These are phyloP conservation scores for Coccomyxa subellipsoidea DNA, from an alignment of 163 green algal species.

Conservation along the genomic window DNA sequence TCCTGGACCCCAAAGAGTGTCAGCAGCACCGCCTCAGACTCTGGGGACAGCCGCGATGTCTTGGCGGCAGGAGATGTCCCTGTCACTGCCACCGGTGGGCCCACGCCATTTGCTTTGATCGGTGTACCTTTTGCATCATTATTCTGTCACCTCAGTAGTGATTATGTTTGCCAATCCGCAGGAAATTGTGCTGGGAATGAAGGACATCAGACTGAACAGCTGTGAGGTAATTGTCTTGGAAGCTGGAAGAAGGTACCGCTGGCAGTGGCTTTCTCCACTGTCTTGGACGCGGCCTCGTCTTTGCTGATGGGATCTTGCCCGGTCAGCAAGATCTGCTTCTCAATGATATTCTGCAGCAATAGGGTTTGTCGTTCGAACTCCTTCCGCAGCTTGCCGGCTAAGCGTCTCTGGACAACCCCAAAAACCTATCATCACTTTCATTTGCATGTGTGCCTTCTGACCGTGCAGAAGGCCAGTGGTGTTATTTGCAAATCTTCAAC, in stretches of 20 bases:
- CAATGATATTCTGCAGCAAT: not conserved
- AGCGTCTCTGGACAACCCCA: not conserved
- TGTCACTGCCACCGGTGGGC: not conserved
- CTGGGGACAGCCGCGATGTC: slow-evolving; percentile 1
- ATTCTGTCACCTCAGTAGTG: too few species aligned
- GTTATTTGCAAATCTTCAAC: not conserved
- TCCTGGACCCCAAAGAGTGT: not conserved
- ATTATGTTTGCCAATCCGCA: too few species aligned
- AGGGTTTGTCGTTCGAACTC: not conserved
- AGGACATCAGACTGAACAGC: too few species aligned
- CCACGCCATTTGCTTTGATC: not conserved
- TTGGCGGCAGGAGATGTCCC: not conserved
- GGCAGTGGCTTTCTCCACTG: not conserved
- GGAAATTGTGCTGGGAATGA: too few species aligned
- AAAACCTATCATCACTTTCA: too few species aligned
- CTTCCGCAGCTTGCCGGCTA: not conserved
- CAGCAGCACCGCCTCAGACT: not conserved
- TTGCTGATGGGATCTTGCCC: not conserved
- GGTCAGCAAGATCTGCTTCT: not conserved
- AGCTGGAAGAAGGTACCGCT: not conserved
- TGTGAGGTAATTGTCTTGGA: too few species aligned
- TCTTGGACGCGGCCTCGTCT: not conserved
- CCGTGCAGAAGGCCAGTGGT: too few species aligned
- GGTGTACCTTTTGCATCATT: not conserved
- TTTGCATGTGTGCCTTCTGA: too few species aligned